A percentile compares a stretch with the other conserved stretches of the same genome.
phyloP scores from a whole-genome alignment of 805 yeast species.

The Spencermartinsiella europaea region DNA sequence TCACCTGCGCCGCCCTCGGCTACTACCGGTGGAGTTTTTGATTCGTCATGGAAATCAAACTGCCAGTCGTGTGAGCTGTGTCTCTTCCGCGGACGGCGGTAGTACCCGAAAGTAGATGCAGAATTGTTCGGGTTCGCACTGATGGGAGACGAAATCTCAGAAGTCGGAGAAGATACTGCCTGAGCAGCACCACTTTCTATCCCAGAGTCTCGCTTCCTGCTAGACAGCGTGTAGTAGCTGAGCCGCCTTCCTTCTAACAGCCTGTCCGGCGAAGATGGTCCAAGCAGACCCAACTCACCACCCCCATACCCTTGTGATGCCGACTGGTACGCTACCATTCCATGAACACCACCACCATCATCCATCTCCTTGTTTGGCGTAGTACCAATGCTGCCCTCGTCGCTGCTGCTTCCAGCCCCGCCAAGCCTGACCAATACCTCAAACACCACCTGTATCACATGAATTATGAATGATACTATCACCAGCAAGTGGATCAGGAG shows the following conservation, averaged over 20 bases:
- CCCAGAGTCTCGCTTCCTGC: constrained; percentile 10
- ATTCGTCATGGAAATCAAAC: not conserved
- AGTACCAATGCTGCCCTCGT: not conserved
- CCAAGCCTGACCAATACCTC: constrained; percentile 21
- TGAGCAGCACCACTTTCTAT: constrained; percentile 16
- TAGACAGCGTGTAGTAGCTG: not conserved
- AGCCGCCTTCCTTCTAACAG: constrained; percentile 1
- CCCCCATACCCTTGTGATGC: not conserved
- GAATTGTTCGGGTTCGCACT: constrained; percentile 6
- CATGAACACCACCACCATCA: too few species aligned
- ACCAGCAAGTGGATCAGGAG: constrained; percentile 29
- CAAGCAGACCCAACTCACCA: not conserved
- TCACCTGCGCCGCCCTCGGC: constrained; percentile 1
- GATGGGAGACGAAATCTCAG: constrained; percentile 15
- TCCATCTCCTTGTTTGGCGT: not conserved
- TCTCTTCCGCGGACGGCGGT: constrained; percentile 20
- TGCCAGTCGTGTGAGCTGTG: constrained; percentile 22
- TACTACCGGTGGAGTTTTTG: not conserved
- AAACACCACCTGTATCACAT: constrained; percentile 25
- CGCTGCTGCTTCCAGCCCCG: constrained; percentile 15
- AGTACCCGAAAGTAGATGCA: constrained; percentile 13
- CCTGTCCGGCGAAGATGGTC: constrained; percentile 1
- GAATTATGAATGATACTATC: constrained; percentile 25
- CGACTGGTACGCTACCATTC: not conserved
- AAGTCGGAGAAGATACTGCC: constrained; percentile 17